phyloP scores from a whole-genome alignment of 345 rosid species.

The Geranium rotundifolium region DNA sequence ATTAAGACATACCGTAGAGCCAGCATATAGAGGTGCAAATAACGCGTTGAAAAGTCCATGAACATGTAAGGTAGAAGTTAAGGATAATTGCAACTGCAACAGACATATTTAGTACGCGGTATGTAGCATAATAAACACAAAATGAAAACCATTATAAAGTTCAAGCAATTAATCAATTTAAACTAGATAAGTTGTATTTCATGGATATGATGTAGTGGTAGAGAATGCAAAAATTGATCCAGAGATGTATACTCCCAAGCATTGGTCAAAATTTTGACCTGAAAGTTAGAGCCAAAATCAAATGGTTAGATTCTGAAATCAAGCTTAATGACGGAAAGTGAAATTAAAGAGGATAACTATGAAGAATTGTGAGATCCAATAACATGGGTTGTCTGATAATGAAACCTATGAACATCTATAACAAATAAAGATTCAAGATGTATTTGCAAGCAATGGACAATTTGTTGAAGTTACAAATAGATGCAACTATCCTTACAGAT shows the following conservation, averaged over 20 bases:
- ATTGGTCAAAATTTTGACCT: constrained; percentile 74
- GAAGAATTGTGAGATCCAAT: background rate
- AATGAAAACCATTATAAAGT: too few relatives aligned
- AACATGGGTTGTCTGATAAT: background rate
- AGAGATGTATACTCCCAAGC: constrained; percentile 86
- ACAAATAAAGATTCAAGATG: background rate
- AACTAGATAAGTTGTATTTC: background rate
- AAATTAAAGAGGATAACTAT: constrained; percentile 4
- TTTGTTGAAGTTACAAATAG: too few relatives aligned
- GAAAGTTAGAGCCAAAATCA: constrained; percentile 18
- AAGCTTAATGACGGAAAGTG: constrained; percentile 2
- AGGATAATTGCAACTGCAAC: constrained; percentile 19
- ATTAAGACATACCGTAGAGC: constrained; percentile 48
- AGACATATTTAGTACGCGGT: background rate
- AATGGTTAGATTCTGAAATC: constrained; percentile 6
- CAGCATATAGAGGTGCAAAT: constrained; percentile 78
- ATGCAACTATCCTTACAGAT: too few relatives aligned
- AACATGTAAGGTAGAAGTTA: constrained; percentile 52
- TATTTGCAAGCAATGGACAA: too few relatives aligned
- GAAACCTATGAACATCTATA: background rate
- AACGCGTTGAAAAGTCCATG: constrained; percentile 92
- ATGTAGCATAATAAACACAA: background rate
- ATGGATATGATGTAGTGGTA: constrained; percentile 93
- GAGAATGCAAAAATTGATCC: constrained; percentile 82
- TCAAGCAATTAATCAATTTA: background rate